Percentiles rank a stretch among this genome's conserved stretches.
Evolutionary conservation across 192 early-diverging fungal genomes (phyloP).

Genomic region (Gaertneriomyces semiglobifer): DNA sequence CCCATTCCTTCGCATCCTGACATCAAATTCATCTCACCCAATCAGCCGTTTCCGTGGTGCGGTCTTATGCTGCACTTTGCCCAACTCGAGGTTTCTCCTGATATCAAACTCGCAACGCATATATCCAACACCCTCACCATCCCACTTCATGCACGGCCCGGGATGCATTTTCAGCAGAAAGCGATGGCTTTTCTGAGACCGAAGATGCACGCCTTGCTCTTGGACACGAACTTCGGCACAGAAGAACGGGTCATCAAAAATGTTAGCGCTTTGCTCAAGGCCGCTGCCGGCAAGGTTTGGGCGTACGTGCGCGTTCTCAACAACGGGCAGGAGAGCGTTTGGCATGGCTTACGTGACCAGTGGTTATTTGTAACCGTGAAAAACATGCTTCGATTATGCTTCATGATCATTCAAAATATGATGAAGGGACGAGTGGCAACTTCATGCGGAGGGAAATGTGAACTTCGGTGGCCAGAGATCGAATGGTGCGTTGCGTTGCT

Average conservation of each 20-base stretch:
- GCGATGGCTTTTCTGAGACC: conserved; percentile 44
- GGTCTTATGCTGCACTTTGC: conserved; percentile 46
- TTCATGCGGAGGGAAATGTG: conserved; percentile 10
- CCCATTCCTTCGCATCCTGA: not conserved
- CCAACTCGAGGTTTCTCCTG: conserved; percentile 40
- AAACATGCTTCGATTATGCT: conserved; percentile 28
- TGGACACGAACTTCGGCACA: conserved; percentile 64
- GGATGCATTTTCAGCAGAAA: conserved; percentile 32
- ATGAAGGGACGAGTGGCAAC: conserved; percentile 19
- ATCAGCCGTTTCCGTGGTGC: conserved; percentile 42
- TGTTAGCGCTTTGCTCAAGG: conserved; percentile 71
- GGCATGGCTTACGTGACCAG: conserved; percentile 26
- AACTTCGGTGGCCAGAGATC: conserved; percentile 4
- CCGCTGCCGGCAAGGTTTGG: conserved; percentile 67
- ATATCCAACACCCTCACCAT: not conserved
- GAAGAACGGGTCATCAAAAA: conserved; percentile 63
- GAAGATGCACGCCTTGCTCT: conserved; percentile 60
- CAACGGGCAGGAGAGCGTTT: conserved; percentile 14
- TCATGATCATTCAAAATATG: conserved; percentile 28
- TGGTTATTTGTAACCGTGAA: not conserved
- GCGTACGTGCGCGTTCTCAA: conserved; percentile 17
- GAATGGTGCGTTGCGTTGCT: conserved; percentile 18
- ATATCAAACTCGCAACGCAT: conserved; percentile 50
- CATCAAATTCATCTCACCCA: not conserved
- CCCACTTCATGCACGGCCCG: not conserved